phyloP scores from a whole-genome alignment of 2,329 filamentous ascomycete species.

The Pseudomassariella vexata region DNA sequence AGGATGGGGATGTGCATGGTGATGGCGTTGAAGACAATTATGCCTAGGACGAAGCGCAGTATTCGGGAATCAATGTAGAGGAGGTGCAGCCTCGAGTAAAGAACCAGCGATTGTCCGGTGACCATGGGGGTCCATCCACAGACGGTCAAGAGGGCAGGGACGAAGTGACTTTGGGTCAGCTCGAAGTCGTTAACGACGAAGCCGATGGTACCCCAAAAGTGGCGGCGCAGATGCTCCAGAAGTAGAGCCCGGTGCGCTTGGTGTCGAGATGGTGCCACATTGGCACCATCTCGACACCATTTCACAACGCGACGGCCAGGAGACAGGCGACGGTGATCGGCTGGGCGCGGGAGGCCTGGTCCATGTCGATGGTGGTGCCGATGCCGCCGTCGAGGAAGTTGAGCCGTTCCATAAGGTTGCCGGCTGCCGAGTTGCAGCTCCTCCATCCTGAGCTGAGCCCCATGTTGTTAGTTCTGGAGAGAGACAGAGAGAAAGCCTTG shows the following conservation, averaged over 20 bases:
- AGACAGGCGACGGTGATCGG: too few relatives aligned
- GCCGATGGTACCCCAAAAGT: slow-evolving; percentile 23
- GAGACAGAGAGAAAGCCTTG: too few relatives aligned
- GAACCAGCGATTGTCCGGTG: slow-evolving; percentile 23
- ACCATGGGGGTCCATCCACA: slow-evolving; percentile 26
- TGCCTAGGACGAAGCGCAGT: slow-evolving; percentile 16
- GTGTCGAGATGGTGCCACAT: too few relatives aligned
- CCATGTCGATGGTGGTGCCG: too few relatives aligned
- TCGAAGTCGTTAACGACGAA: slow-evolving; percentile 25
- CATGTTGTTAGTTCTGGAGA: too few relatives aligned
- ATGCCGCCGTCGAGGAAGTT: too few relatives aligned
- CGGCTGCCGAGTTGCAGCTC: too few relatives aligned
- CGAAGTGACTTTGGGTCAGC: slow-evolving; percentile 16
- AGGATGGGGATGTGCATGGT: slow-evolving; percentile 4
- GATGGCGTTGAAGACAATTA: slow-evolving; percentile 20
- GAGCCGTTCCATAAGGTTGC: too few relatives aligned
- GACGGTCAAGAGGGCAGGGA: slow-evolving; percentile 22
- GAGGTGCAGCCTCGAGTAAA: slow-evolving; percentile 25
- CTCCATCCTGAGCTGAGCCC: too few relatives aligned
- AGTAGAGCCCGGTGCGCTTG: slow-evolving; percentile 28
- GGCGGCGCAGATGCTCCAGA: slow-evolving; percentile 22
- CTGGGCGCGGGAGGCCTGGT: too few relatives aligned
- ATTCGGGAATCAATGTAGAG: slow-evolving; percentile 16
- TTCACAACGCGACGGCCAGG: too few relatives aligned
- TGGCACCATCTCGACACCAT: too few relatives aligned